Percentiles rank a stretch among this genome's conserved stretches.
Evolutionary conservation across 2,329 filamentous ascomycete genomes (phyloP).

Genomic region (Talaromyces amestolkiae): DNA sequence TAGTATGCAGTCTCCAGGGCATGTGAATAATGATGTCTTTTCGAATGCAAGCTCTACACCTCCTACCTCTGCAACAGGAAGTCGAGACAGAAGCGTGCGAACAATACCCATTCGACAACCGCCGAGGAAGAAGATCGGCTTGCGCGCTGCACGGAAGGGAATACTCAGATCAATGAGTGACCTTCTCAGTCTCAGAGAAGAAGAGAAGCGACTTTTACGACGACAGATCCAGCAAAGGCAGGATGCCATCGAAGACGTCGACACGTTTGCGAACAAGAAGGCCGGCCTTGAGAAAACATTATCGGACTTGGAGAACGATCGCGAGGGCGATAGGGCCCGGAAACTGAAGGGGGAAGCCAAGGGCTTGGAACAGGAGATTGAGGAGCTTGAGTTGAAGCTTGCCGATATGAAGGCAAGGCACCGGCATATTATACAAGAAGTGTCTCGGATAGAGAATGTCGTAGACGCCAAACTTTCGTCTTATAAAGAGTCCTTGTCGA

Average conservation of each 20-base stretch:
- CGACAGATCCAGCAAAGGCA: constrained; percentile 46
- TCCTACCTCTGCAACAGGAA: constrained; percentile 30
- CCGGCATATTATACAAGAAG: constrained; percentile 51
- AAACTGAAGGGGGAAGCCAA: constrained; percentile 52
- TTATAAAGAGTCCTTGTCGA: constrained; percentile 55
- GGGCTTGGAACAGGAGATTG: constrained; percentile 56
- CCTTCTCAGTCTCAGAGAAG: constrained; percentile 55
- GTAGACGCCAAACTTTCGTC: constrained; percentile 59
- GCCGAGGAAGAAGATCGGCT: constrained; percentile 47
- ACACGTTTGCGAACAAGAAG: constrained; percentile 51
- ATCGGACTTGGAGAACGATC: constrained; percentile 46
- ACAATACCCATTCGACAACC: constrained; percentile 41
- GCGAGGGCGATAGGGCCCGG: constrained; percentile 45
- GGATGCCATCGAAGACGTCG: constrained; percentile 50
- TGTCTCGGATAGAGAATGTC: constrained; percentile 55
- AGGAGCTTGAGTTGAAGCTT: constrained; percentile 56
- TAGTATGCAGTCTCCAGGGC: constrained; percentile 39
- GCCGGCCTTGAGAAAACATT: constrained; percentile 53
- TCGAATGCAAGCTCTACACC: constrained; percentile 48
- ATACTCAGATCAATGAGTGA: constrained; percentile 58
- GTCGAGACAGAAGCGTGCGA: constrained; percentile 32
- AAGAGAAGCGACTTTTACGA: constrained; percentile 54
- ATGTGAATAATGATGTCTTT: constrained; percentile 31
- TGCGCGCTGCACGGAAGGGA: constrained; percentile 54
- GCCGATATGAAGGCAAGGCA: constrained; percentile 56